Base-by-base conservation (phyloP, 202 grass and related monocot species). In the Setaria viridis region DNA sequence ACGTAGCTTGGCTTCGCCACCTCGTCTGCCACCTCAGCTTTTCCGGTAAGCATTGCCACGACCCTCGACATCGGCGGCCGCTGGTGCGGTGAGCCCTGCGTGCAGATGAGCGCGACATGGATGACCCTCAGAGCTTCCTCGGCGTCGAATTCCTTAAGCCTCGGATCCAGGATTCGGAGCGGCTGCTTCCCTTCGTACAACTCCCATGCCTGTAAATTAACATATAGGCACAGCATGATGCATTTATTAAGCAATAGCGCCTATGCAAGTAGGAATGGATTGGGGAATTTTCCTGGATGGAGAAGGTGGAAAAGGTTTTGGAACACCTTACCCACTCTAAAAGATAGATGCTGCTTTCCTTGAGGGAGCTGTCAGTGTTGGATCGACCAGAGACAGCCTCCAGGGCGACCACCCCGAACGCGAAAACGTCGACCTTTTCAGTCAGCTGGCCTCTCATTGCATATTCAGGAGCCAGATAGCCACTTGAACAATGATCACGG, bases 401-500 rank as follows among this genome's bases (percentile, higher is more conserved):
- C 54, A 94, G 43, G 0, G 45, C 74, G 4, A 97, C 79, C 21
- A 94, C 90, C 5, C 95, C 92, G 33, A 91, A 97, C 30, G 90
- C 90, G 15, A 97, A 97, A 34, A 97, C 89, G 57, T 97, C 95
- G 1, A 74, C 81, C 33, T 97, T 97, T 84, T 97, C 95, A 19
- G 90, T 93, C 19, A 97, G 78, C 59, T 93, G 87, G 58, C 92
- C 95, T 90, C 88, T 91, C 92, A 97, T 91, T 13, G 95, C 95
- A 62, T 97, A 97, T 57, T 97, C 95, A 9, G 92, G 95, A 69
- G 95, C 95, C 15, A 97, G 79, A 51, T 97, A 97, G 42, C 92
- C 95, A 70, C 95, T 97, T 85, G 13, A 86, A 11, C 64, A 72
- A 72, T 87, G n/a, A 11, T 11, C 25, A 83, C 42, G 51, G 49